Base-by-base conservation (phyloP, 2,329 filamentous ascomycete genomes). In the Claviceps monticola region DNA sequence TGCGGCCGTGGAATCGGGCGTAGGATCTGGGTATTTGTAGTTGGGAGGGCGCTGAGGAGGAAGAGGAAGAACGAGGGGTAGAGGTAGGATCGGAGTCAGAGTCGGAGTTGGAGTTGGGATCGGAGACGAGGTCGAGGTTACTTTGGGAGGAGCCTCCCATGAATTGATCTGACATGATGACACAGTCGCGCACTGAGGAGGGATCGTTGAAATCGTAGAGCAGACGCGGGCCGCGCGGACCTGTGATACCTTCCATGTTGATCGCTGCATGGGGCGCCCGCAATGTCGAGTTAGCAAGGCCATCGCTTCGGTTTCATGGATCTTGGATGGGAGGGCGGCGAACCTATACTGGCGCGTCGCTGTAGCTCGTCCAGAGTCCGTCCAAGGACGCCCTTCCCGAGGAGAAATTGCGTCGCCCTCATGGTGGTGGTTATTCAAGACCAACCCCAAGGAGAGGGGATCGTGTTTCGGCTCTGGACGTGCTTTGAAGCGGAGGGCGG, bases 121-220 rank as follows among this genome's bases (percentile, higher is more conserved):
- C 14, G 21, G 49, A 17, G 19, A 82, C 71, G 64, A 80, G 83
- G 60, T 90, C 84, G 54, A 97, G 73, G 45, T 79, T 71, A 43
- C 82, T 84, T 17, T 78, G 79, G 37, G 90, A 95, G 70, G 80
- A 90, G 53, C 91, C 93, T 56, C 91, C 91, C 23, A 95, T 88
- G 61, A 91, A 84, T 53, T 75, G 74, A 66, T 98, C 91, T 58
- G 83, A 86, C 82, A 97, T 93, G 57, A 86, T 73, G 66, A 95
- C 93, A 66, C 76, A 79, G 56, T 72, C 69, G 38, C 67, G 57
- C 39, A 80, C 60, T 4, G 71, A 70, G 21, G 71, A 68, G 43
- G 70, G 63, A 17, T 62, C 59, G 59, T 76, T 70, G 68, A 91
- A 91, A 58, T 73, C 70, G 61, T 83, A 77, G 37, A 93, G 74